Conservation (phyloP, 306 rosid species). For the Trifolium fragiferum region DNA sequence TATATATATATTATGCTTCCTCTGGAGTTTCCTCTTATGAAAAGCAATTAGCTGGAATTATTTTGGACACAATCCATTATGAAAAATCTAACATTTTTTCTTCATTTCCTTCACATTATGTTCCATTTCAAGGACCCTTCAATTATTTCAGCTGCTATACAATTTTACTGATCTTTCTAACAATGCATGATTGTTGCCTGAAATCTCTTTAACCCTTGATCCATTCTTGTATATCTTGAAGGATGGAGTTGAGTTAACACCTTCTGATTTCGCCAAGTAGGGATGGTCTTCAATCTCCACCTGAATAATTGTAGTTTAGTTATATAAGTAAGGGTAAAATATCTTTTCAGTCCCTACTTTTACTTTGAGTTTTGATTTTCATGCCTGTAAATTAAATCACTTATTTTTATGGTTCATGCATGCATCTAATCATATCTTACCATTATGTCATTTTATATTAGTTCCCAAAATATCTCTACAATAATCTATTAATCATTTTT, state of each 20-base stretch:
- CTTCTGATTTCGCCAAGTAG: conserved; percentile 74
- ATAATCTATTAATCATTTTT: no score
- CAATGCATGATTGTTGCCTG: conserved; percentile 60
- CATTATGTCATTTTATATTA: no score
- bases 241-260: conserved; percentile 62
- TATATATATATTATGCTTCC: background rate
- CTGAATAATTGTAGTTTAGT: conserved; percentile 44
- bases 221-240: conserved; percentile 92
- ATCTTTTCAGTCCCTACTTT: no score
- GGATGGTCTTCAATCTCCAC: conserved; percentile 93
- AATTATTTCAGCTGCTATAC: conserved; percentile 67
- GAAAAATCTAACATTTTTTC: background rate
- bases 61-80: background rate
- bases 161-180: conserved; percentile 77
- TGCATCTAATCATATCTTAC: background rate
- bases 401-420: no score
- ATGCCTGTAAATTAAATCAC: no score
- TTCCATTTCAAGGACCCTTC: conserved; percentile 4
- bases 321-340: no score
- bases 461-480: no score
- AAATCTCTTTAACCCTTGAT: conserved; percentile 72
- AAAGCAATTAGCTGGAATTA: background rate
- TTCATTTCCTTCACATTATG: conserved; percentile 21
- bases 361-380: no score
- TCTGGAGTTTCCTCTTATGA: no score